A percentile compares a stretch with the other conserved stretches of the same genome.
Evolutionary conservation across 2,329 filamentous ascomycete species (phyloP).

Genomic region (Clarireedia homoeocarpa): DNA sequence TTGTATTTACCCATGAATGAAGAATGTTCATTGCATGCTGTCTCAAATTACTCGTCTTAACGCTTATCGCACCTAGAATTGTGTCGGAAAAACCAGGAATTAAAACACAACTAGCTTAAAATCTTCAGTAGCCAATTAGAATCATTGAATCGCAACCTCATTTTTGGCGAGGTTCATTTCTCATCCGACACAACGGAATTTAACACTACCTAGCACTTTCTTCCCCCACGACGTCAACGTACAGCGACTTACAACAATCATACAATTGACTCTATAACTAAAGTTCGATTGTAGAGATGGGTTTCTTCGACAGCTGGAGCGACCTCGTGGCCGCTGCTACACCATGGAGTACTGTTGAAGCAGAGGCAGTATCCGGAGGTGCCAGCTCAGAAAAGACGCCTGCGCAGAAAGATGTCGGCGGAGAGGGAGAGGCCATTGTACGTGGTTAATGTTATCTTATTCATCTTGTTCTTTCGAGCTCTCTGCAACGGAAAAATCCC

Average conservation of each 20-base stretch:
- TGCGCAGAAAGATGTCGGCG: slow-evolving; percentile 39
- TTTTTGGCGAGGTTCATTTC: slow-evolving; percentile 11
- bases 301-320: slow-evolving; percentile 57
- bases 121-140: slow-evolving; percentile 21
- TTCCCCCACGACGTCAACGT: slow-evolving; percentile 4
- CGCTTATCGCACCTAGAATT: background rate
- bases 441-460: background rate
- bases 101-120: slow-evolving; percentile 1
- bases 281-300: slow-evolving; percentile 39
- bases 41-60: background rate
- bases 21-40: background rate
- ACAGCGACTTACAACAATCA: slow-evolving; percentile 2
- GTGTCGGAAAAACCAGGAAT: slow-evolving; percentile 11
- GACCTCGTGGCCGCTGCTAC: slow-evolving; percentile 57
- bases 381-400: slow-evolving; percentile 33
- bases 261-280: slow-evolving; percentile 11
- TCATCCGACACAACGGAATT: slow-evolving; percentile 10
- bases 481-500: too few species aligned
- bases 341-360: slow-evolving; percentile 58
- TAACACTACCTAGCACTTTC: background rate
- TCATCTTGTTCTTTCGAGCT: too few species aligned
- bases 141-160: slow-evolving; percentile 17
- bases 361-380: slow-evolving; percentile 40
- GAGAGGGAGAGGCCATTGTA: slow-evolving; percentile 32
- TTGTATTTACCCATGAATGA: background rate